Conservation (phyloP, 768 basidiomycete genomes). For the Hebeloma cylindrosporum region DNA sequence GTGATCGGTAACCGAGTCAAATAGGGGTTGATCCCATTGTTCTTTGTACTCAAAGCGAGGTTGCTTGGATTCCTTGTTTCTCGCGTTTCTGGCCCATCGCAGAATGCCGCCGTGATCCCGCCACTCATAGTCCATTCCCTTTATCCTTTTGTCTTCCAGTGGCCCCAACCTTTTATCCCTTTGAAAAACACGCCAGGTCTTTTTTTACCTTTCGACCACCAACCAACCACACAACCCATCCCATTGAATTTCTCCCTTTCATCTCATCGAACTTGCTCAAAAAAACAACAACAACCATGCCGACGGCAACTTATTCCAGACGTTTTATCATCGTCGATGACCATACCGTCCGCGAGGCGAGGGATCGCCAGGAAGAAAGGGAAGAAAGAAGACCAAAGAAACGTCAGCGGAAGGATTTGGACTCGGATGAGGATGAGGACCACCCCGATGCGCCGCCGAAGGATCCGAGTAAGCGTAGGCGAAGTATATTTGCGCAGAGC, state of each 20-base stretch:
- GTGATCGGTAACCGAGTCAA: too few species aligned
- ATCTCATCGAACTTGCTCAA: too few species aligned
- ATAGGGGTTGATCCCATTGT: too few species aligned
- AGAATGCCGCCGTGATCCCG: too few species aligned
- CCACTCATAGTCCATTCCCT: not conserved
- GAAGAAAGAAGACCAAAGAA: constrained; percentile 22
- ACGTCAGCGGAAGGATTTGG: constrained; percentile 23
- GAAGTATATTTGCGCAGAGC: not conserved
- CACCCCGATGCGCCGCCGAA: constrained; percentile 11
- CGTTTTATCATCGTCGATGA: constrained; percentile 31
- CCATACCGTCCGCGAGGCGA: constrained; percentile 31
- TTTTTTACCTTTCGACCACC: constrained; percentile 1
- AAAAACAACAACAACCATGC: too few species aligned
- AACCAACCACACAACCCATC: not conserved
- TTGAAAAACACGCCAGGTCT: not conserved
- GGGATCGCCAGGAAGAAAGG: constrained; percentile 28
- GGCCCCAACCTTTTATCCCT: not conserved
- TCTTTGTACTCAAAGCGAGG: too few species aligned
- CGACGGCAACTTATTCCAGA: constrained; percentile 7
- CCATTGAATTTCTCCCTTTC: too few species aligned
- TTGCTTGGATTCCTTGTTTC: not conserved
- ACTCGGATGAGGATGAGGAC: constrained; percentile 23
- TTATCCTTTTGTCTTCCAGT: not conserved
- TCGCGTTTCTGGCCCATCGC: not conserved
- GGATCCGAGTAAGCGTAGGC: not conserved